Evolutionary conservation across 176 grass and related monocot genomes (phyloP).

Genomic region (Musa beccarii): DNA sequence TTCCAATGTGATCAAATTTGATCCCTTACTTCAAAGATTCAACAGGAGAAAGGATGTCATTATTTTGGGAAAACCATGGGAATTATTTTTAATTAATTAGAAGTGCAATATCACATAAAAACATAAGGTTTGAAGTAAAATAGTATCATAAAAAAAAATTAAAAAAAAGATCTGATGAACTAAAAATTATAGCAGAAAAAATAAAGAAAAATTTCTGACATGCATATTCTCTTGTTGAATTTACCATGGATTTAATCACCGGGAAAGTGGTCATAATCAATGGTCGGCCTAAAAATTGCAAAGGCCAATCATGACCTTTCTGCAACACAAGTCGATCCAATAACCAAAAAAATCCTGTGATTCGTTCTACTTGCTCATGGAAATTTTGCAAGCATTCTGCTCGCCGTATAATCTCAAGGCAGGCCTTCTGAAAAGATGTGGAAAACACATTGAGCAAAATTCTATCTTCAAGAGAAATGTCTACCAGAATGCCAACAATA

Average conservation of each 20-base stretch:
- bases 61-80: neutral
- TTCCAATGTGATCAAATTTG: neutral
- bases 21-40: neutral
- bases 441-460: conserved; percentile 48
- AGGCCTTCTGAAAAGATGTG: conserved; percentile 48
- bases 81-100: neutral
- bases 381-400: conserved; percentile 44
- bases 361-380: conserved; percentile 47
- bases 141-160: neutral
- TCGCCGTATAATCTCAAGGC: conserved; percentile 62
- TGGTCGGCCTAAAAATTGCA: conserved; percentile 66
- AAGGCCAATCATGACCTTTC: conserved; percentile 66
- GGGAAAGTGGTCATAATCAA: conserved; percentile 52
- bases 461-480: conserved; percentile 33
- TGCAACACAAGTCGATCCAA: conserved; percentile 50
- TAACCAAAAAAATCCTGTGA: conserved; percentile 61
- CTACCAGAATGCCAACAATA: conserved; percentile 60
- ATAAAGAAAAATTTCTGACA: neutral
- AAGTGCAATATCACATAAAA: neutral
- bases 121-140: neutral
- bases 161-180: neutral
- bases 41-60: neutral
- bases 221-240: conserved; percentile 15
- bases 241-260: conserved; percentile 61
- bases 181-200: conserved; percentile 8